Conservation (phyloP, 1,284 basidiomycete genomes). For the Cutaneotrichosporon mucoides region DNA sequence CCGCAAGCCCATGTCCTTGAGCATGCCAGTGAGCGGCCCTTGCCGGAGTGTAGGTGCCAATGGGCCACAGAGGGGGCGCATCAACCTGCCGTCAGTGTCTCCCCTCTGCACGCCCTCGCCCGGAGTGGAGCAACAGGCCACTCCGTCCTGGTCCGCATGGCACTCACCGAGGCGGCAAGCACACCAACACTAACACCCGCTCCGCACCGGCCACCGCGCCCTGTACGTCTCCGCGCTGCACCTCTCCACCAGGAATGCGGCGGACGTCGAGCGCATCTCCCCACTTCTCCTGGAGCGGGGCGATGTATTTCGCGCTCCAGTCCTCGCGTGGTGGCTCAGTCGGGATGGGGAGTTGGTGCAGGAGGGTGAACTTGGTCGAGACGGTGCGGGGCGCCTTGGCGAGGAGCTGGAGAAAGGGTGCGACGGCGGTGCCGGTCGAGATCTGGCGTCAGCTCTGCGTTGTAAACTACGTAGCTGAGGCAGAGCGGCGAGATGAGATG, state of each 20-base stretch:
- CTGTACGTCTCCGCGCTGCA: conserved; percentile 4
- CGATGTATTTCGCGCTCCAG: conserved; percentile 19
- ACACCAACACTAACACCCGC: conserved; percentile 38
- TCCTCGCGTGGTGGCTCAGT: conserved; percentile 14
- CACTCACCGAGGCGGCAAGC: conserved; percentile 38
- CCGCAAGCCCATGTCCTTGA: conserved; percentile 37
- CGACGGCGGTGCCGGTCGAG: conserved; percentile 46
- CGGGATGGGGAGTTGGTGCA: conserved; percentile 19
- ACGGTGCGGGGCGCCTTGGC: conserved; percentile 26
- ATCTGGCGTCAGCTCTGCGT: conserved; percentile 24
- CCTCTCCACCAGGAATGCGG: conserved; percentile 13
- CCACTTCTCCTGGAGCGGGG: conserved; percentile 23
- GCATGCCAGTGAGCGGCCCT: conserved; percentile 36
- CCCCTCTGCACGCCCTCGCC: too few relatives aligned
- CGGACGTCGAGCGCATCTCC: conserved; percentile 16
- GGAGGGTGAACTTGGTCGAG: conserved; percentile 22
- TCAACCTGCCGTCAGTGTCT: conserved; percentile 13
- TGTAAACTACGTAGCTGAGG: neutral
- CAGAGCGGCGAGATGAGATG: neutral
- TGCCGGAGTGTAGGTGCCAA: conserved; percentile 38
- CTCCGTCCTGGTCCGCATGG: too few relatives aligned
- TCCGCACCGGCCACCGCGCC: conserved; percentile 9
- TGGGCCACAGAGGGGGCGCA: conserved; percentile 39
- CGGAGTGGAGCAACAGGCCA: too few relatives aligned
- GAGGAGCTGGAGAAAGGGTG: conserved; percentile 48